Percentiles rank a stretch among this genome's conserved stretches.
phyloP scores from a whole-genome alignment of 1,284 basidiomycete genomes.

The Sanghuangporus sanghuang region DNA sequence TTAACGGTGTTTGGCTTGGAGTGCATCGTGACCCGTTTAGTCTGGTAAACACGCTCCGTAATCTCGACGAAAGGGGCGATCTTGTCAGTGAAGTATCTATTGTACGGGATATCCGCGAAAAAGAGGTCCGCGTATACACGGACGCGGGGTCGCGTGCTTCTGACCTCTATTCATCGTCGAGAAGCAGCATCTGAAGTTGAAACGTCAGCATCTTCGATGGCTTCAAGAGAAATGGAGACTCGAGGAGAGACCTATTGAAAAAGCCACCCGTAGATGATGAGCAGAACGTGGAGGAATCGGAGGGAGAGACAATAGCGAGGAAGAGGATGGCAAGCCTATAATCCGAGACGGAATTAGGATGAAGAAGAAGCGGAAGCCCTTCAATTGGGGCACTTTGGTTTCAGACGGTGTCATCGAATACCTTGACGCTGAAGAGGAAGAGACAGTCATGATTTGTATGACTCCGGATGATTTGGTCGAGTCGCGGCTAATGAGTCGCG shows the following conservation, averaged over 20 bases:
- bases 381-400: constrained; percentile 84
- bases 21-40: constrained; percentile 95
- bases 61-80: constrained; percentile 88
- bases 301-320: not conserved
- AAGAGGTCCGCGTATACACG: constrained; percentile 91
- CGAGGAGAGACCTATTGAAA: constrained; percentile 12
- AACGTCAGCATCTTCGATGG: constrained; percentile 83
- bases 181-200: constrained; percentile 77
- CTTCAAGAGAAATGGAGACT: constrained; percentile 44
- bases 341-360: not conserved
- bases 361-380: constrained; percentile 30
- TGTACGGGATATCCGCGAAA: constrained; percentile 95
- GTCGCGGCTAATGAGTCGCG: constrained; percentile 64
- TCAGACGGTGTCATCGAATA: constrained; percentile 90
- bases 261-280: not conserved
- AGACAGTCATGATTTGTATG: constrained; percentile 99
- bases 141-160: constrained; percentile 95
- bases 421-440: constrained; percentile 98
- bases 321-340: not conserved
- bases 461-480: constrained; percentile 92
- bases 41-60: constrained; percentile 90
- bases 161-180: constrained; percentile 98
- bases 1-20: constrained; percentile 99
- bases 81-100: constrained; percentile 96
- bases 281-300: not conserved